Evolutionary conservation across 2,329 filamentous ascomycete genomes (phyloP).

Genomic region (Penicillium hesseltinei): DNA sequence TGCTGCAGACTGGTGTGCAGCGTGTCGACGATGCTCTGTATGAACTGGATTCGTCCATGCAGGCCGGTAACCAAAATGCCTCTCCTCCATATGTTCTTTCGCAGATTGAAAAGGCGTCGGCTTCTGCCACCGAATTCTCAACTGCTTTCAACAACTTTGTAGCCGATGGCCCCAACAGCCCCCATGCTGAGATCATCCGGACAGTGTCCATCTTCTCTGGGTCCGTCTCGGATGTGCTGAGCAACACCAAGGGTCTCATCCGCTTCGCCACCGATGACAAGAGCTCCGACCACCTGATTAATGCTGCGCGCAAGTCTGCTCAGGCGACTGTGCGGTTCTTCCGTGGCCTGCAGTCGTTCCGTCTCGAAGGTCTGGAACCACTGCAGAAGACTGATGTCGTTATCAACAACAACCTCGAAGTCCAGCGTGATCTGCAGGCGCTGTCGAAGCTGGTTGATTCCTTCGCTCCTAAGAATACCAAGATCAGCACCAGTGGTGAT

Average conservation of each 20-base stretch:
- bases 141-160: conserved; percentile 99
- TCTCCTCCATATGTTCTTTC: conserved; percentile 92
- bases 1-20: conserved; percentile 86
- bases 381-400: conserved; percentile 95
- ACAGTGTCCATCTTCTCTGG: conserved; percentile 87
- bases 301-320: conserved; percentile 78
- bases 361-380: conserved; percentile 83
- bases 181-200: conserved; percentile 87
- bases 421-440: conserved; percentile 88
- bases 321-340: conserved; percentile 91
- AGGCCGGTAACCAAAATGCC: conserved; percentile 97
- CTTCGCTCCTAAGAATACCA: conserved; percentile 83
- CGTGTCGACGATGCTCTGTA: conserved; percentile 96
- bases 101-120: conserved; percentile 93
- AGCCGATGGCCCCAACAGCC: conserved; percentile 88
- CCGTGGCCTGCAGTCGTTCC: conserved; percentile 88
- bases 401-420: conserved; percentile 95
- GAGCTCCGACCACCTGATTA: conserved; percentile 82
- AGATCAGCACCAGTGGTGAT: conserved; percentile 76
- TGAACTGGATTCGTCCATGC: conserved; percentile 96
- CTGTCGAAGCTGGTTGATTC: conserved; percentile 90
- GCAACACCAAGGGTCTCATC: conserved; percentile 92
- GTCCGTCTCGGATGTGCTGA: conserved; percentile 87
- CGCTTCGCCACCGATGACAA: conserved; percentile 93
- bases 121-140: conserved; percentile 93